These are phyloP conservation scores for Acacia pycnantha DNA, from an alignment of 331 rosid species.

Conservation along the genomic window DNA sequence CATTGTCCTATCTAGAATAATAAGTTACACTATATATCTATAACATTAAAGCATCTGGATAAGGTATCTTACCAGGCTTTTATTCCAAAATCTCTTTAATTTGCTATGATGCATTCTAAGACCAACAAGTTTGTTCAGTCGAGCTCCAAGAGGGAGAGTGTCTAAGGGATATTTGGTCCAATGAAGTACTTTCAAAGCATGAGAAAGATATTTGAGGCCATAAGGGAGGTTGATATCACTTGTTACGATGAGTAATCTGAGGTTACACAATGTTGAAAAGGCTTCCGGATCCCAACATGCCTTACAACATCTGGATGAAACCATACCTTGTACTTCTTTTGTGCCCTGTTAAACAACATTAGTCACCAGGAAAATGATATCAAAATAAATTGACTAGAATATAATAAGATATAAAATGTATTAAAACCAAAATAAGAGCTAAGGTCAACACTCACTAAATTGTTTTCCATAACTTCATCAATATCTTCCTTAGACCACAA, in stretches of 20 bases:
- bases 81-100: too few species aligned
- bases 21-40: neutral
- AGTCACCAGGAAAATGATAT: neutral
- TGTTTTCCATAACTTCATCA: too few species aligned
- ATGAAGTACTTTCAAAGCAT: too few species aligned
- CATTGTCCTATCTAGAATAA: neutral
- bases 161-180: too few species aligned
- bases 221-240: neutral
- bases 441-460: too few species aligned
- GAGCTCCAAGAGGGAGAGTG: fast-evolving
- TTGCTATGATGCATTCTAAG: too few species aligned
- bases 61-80: constrained; percentile 3
- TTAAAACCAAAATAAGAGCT: too few species aligned
- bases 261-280: constrained; percentile 11
- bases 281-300: constrained; percentile 17
- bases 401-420: neutral
- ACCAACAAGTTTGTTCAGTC: too few species aligned
- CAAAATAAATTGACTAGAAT: neutral
- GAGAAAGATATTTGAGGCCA: constrained; percentile 9
- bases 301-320: neutral
- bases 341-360: neutral
- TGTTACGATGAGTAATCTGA: constrained; percentile 21
- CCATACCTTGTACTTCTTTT: neutral
- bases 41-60: neutral
- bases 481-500: too few species aligned